Percentiles rank a stretch among this genome's conserved stretches.
phyloP scores from a whole-genome alignment of 768 basidiomycete genomes.

The Boletus pseudopeckii region DNA sequence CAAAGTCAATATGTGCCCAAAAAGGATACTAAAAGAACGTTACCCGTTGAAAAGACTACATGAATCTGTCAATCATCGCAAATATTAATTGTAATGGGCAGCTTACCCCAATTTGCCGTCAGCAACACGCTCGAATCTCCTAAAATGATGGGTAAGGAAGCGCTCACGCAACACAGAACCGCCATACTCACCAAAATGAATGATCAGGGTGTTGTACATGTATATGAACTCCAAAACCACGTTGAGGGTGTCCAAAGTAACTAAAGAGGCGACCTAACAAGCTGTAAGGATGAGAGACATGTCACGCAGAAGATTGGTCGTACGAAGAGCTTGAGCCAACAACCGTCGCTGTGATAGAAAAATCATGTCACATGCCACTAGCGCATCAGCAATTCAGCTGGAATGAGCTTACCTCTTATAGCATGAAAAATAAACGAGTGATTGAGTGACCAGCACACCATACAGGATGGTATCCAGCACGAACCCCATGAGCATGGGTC shows the following conservation, averaged over 20 bases:
- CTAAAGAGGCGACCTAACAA: constrained; percentile 18
- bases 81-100: neutral
- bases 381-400: neutral
- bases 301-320: neutral
- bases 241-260: constrained; percentile 25
- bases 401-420: constrained; percentile 22
- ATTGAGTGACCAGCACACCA: constrained; percentile 35
- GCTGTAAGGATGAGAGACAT: neutral
- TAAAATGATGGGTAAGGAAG: neutral
- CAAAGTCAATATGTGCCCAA: neutral
- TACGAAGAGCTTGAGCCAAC: constrained; percentile 26
- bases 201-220: constrained; percentile 25
- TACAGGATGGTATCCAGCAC: constrained; percentile 35
- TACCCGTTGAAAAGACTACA: constrained; percentile 31
- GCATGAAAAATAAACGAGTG: constrained; percentile 29
- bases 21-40: neutral
- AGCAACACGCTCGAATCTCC: constrained; percentile 15
- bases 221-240: constrained; percentile 25
- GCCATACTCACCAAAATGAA: constrained; percentile 21
- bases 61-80: neutral
- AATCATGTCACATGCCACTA: neutral
- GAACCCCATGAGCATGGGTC: constrained; percentile 36
- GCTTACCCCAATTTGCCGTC: constrained; percentile 24
- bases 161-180: neutral
- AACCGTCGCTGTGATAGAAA: constrained; percentile 12